A percentile compares a stretch with the other conserved stretches of the same genome.
phyloP scores from a whole-genome alignment of 2,329 filamentous ascomycete species.

The Sodiomyces alkalinus region DNA sequence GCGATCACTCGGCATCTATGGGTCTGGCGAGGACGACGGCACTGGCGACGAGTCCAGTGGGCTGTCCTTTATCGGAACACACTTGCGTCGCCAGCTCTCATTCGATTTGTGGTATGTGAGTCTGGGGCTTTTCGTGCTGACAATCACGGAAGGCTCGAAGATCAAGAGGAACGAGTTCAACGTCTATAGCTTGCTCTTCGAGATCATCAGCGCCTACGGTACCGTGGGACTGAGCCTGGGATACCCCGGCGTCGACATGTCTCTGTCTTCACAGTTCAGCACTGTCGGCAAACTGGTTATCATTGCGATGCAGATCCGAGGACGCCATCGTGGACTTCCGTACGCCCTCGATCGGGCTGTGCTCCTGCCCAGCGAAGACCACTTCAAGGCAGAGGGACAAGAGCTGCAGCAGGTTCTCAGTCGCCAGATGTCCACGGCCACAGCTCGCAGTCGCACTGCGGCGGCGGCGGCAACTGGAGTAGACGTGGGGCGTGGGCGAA shows the following conservation, averaged over 20 bases:
- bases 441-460: conserved; percentile 11
- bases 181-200: conserved; percentile 61
- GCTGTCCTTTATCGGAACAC: conserved; percentile 75
- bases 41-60: conserved; percentile 39
- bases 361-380: conserved; percentile 40
- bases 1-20: conserved; percentile 63
- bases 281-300: conserved; percentile 56
- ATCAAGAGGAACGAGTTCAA: conserved; percentile 50
- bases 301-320: conserved; percentile 54
- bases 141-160: conserved; percentile 67
- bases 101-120: conserved; percentile 98
- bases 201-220: conserved; percentile 81
- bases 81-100: conserved; percentile 83
- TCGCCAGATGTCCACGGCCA: conserved; percentile 7
- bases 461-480: conserved; percentile 14
- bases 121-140: conserved; percentile 80
- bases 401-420: conserved; percentile 24
- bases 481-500: conserved; percentile 17
- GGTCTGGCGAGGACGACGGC: conserved; percentile 28
- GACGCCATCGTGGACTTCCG: conserved; percentile 51
- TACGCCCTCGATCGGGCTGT: conserved; percentile 51
- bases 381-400: conserved; percentile 36
- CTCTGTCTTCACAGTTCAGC: conserved; percentile 70
- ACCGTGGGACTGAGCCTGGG: conserved; percentile 87
- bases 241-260: conserved; percentile 59